Conservation (phyloP, 441 rosid species). For the Aleurites moluccanus region DNA sequence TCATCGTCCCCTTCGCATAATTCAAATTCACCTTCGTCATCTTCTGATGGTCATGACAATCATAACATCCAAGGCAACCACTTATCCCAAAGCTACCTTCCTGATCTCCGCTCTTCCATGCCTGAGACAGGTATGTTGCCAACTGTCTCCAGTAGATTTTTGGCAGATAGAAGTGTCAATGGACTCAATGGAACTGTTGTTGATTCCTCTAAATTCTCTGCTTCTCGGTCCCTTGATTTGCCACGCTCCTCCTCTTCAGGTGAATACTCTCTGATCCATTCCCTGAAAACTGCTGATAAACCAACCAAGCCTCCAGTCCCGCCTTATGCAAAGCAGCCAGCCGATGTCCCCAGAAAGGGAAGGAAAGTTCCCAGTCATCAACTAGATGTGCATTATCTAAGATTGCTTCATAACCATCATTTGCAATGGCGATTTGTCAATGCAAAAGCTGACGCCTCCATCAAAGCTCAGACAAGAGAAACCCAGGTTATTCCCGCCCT, state of each 20-base stretch:
- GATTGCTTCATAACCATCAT: conserved; percentile 60
- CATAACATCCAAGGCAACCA: conserved; percentile 1
- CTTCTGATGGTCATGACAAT: not conserved
- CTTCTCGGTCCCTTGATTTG: conserved; percentile 54
- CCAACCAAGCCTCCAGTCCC: conserved; percentile 48
- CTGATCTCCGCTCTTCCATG: conserved; percentile 40
- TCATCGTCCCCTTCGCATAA: conserved; percentile 19
- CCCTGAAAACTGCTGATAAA: conserved; percentile 36
- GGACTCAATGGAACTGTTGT: conserved; percentile 10
- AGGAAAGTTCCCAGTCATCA: conserved; percentile 54
- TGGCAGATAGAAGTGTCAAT: conserved; percentile 37
- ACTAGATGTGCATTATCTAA: conserved; percentile 57
- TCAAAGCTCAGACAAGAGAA: conserved; percentile 52
- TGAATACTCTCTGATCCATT: conserved; percentile 38
- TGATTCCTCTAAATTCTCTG: conserved; percentile 19
- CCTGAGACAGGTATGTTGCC: conserved; percentile 40
- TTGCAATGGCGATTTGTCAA: conserved; percentile 81
- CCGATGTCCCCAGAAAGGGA: conserved; percentile 38
- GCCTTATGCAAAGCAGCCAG: conserved; percentile 40
- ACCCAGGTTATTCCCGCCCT: conserved; percentile 44
- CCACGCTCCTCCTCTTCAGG: conserved; percentile 26
- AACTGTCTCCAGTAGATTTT: conserved; percentile 33
- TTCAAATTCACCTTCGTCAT: conserved; percentile 2
- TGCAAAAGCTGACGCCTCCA: conserved; percentile 55
- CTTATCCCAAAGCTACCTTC: conserved; percentile 16